Percentiles rank a stretch among this genome's conserved stretches.
phyloP scores from a whole-genome alignment of 2,329 filamentous ascomycete genomes.

The Fusarium sp. region DNA sequence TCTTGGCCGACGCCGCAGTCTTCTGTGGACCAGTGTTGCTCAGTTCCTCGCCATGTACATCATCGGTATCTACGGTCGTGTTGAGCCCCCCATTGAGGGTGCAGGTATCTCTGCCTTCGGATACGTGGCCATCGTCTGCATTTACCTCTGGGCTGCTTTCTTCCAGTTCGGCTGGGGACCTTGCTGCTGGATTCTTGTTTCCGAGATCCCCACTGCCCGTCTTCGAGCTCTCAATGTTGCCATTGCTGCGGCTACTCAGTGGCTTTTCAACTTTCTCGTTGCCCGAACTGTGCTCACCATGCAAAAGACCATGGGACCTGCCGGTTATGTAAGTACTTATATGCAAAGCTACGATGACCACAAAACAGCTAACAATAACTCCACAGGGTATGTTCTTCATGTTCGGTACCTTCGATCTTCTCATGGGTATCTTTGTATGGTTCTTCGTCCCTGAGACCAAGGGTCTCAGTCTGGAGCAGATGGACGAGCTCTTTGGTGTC shows the following conservation, averaged over 20 bases:
- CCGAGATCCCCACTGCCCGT: constrained; percentile 74
- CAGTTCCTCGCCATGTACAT: constrained; percentile 74
- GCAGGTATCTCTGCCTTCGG: constrained; percentile 69
- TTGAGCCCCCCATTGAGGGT: constrained; percentile 66
- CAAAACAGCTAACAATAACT: constrained; percentile 9
- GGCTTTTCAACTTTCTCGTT: constrained; percentile 80
- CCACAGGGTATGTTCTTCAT: constrained; percentile 72
- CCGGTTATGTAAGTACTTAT: constrained; percentile 53
- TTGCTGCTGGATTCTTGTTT: constrained; percentile 77
- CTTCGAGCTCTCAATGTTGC: constrained; percentile 75
- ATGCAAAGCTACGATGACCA: not conserved
- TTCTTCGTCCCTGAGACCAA: constrained; percentile 79
- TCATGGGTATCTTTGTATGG: constrained; percentile 74
- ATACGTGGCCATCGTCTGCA: constrained; percentile 76
- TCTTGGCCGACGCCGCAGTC: constrained; percentile 69
- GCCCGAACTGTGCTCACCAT: constrained; percentile 72
- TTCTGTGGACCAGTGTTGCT: constrained; percentile 73
- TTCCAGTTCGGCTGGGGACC: constrained; percentile 79
- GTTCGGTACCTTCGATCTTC: constrained; percentile 72
- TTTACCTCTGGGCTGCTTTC: constrained; percentile 76
- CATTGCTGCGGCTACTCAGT: constrained; percentile 75
- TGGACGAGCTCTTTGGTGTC: constrained; percentile 74
- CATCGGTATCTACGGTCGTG: constrained; percentile 76
- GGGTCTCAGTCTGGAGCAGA: constrained; percentile 70
- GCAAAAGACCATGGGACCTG: constrained; percentile 64